phyloP scores from a whole-genome alignment of 73 alveolate species.

The Stentor coeruleus region DNA sequence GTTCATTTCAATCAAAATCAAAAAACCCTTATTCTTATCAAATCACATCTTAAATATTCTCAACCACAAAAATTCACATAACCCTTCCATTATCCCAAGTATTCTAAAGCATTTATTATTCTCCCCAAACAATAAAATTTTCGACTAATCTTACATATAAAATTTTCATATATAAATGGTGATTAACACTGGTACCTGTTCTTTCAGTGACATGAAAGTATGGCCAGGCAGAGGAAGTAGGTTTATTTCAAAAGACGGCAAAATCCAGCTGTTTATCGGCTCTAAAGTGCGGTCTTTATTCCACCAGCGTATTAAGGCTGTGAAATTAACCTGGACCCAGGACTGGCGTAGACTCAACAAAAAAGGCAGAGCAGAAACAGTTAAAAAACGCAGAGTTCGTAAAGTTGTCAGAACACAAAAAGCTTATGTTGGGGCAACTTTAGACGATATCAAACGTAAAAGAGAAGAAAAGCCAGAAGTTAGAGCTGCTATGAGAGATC shows the following conservation, averaged over 20 bases:
- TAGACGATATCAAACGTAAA: conserved; percentile 87
- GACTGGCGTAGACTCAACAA: conserved; percentile 90
- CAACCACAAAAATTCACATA: no score
- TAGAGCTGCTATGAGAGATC: conserved; percentile 68
- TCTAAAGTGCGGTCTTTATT: conserved; percentile 66
- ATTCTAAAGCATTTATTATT: no score
- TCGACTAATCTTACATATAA: no score
- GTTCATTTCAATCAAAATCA: no score
- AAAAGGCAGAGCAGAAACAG: conserved; percentile 72
- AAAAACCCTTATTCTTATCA: no score
- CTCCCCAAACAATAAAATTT: no score
- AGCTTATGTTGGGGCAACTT: conserved; percentile 90
- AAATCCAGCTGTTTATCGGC: conserved; percentile 73
- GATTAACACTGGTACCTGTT: conserved; percentile 86
- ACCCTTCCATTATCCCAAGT: no score
- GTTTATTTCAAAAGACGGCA: conserved; percentile 89
- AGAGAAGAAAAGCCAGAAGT: conserved; percentile 69
- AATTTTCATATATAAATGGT: no score
- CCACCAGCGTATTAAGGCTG: conserved; percentile 75
- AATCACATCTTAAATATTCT: no score
- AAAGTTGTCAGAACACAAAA: conserved; percentile 85
- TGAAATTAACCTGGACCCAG: conserved; percentile 92
- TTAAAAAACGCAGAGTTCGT: conserved; percentile 71
- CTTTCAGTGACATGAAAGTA: conserved; percentile 84
- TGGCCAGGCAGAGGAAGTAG: conserved; percentile 92